A percentile compares a stretch with the other conserved stretches of the same genome.
Conservation (phyloP, 495 filamentous ascomycete genomes). For the Aspergillus sclerotiicarbonarius region DNA sequence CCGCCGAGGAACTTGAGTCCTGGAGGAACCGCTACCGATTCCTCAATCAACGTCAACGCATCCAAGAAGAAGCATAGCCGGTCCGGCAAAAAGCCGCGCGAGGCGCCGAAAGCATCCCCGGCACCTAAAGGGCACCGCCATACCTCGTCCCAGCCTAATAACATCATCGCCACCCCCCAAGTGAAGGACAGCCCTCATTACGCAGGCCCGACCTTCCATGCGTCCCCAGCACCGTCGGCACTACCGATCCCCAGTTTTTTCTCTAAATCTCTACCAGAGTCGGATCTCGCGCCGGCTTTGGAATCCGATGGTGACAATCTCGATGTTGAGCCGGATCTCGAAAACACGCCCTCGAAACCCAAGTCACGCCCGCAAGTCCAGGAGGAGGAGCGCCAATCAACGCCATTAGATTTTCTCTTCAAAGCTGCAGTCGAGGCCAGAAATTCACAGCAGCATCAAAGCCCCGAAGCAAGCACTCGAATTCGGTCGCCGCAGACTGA, state of each 20-base stretch:
- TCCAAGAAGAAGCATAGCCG: slow-evolving; percentile 42
- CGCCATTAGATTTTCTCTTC: slow-evolving; percentile 86
- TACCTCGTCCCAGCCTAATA: slow-evolving; percentile 31
- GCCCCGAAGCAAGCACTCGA: slow-evolving; percentile 43
- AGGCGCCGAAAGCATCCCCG: slow-evolving; percentile 29
- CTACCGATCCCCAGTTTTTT: slow-evolving; percentile 91
- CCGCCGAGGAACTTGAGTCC: slow-evolving; percentile 41
- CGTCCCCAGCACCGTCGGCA: slow-evolving; percentile 89
- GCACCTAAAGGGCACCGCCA: slow-evolving; percentile 30
- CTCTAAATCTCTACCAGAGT: slow-evolving; percentile 72
- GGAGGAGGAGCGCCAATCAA: slow-evolving; percentile 53
- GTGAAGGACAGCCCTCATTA: slow-evolving; percentile 60
- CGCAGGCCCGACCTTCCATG: slow-evolving; percentile 92
- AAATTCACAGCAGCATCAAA: slow-evolving; percentile 34
- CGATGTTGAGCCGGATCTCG: slow-evolving; percentile 33
- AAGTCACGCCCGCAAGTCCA: slow-evolving; percentile 25
- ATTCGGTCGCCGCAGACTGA: slow-evolving; percentile 38
- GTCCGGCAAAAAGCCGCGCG: slow-evolving; percentile 38
- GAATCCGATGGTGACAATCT: slow-evolving; percentile 40
- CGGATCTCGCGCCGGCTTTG: slow-evolving; percentile 35
- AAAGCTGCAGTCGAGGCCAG: slow-evolving; percentile 73
- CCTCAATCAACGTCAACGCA: slow-evolving; percentile 28
- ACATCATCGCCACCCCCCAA: slow-evolving; percentile 46
- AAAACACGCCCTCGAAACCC: slow-evolving; percentile 45
- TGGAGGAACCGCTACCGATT: slow-evolving; percentile 31